Base-by-base conservation (phyloP, 1,284 basidiomycete species). In the Tilletia walkeri region DNA sequence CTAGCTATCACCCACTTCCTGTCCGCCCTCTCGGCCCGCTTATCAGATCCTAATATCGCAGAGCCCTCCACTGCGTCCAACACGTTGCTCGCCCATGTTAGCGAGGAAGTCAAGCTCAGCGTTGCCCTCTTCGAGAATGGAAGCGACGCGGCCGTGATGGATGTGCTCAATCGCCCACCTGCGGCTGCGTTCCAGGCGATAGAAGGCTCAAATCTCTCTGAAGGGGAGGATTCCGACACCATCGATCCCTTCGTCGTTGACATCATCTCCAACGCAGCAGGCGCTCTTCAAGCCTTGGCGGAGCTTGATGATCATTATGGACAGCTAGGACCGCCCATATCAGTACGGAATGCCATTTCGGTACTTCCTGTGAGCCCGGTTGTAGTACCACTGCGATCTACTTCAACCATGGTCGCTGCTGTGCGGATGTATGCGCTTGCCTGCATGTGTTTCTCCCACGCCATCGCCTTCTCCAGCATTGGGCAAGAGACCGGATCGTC, bases 251-350 rank as follows among this genome's bases (percentile, higher is more conserved):
- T 61, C 56, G 24, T 61, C n/a, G 56, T 61, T 16, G 56, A 61
- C 56, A 61, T 61, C 56, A 9, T 61, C 24, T 61, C 56, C n/a
- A 61, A 30, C 24, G 36, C 56, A 61, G 56, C 56, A 9, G 20
- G 18, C 18, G 56, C 56, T 36, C 56, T 61, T 16, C 56, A 61
- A 34, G 56, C 56, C 9, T 30, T 61, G 9, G 56, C 56, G 14
- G 56, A 61, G 24, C 56, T 61, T 16, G 56, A 61, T 30, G 56
- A 61, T 16, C 56, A 61, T 30, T 61, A 61, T 30, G 56, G 56
- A 24, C 56, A 38, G 7, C 56, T 9, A 16, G 6, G 9, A 7
- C 14, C 56, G 7, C 56, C 56, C 56, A 9, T 34, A 61, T 61
- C 56, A 16, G 24, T 9, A 1, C 56, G 56, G 18, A n/a, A 9